Evolutionary conservation across 2,329 filamentous ascomycete species (phyloP), one percentile per base, ranked within the genome.

Genomic region (Aspergillus sergii): DNA sequence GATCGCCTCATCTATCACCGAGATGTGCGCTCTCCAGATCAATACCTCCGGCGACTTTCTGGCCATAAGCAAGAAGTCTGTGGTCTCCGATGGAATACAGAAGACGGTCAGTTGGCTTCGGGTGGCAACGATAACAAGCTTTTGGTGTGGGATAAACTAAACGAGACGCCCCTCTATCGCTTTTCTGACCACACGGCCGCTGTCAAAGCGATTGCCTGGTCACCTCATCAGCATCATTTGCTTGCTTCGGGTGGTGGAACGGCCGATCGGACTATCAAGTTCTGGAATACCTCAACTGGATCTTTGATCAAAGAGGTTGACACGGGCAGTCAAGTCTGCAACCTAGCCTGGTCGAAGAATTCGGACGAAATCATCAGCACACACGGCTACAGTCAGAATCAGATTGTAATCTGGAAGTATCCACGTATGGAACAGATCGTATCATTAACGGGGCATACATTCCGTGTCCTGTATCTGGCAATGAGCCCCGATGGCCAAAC

Each of bases 351-450:
- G 94, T 95, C 91, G 21, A 96, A 96, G 75, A 97, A 97, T 78
- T 97, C 93, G 9, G 97, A 97, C 76, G 95, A 99, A 78, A 93
- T 99, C 62, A 94, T 99, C 60, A 94, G 91, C 57, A 99, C 95
- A 1, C 95, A 99, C 75, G 95, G 95, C 8, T 99, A 97, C 81
- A 94, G 91, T 70, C 95, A 99, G 75, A 97, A 99, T 76, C 95
- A 98, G 78, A 97, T 99, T 71, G 94, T 98, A 43, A 93, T 99
- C 60, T 99, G 95, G 95, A 99, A 99, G 75, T 99, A 99, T 75
- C 95, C 95, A 1, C 94, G 91, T 69, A 98, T 99, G 95, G 93
- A 93, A 56, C 95, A 98, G 76, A 93, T 99, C 10, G 94, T 93
- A 46, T 96, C 92, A 69, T 83, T 99, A 53, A 99, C 95, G 0